Evolutionary conservation across 2,329 filamentous ascomycete species (phyloP).

Genomic region (Curvularia hawaiiensis): DNA sequence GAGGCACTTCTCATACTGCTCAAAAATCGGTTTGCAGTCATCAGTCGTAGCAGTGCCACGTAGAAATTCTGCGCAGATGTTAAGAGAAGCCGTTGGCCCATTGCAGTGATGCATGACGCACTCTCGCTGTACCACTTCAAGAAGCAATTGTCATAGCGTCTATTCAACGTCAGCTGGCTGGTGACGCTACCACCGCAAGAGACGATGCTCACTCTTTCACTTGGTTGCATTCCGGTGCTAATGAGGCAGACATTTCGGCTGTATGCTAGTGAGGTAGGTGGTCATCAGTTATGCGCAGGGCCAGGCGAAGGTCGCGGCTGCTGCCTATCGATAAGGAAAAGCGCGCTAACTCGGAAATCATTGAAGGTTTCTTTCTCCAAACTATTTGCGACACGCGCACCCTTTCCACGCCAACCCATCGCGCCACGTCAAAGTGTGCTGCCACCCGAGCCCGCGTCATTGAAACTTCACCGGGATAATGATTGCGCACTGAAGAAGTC

Average conservation of each 20-base stretch:
- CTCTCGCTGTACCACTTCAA: constrained; percentile 99
- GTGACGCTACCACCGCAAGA: no score
- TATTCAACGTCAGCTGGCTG: constrained; percentile 45
- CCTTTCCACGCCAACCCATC: constrained; percentile 14
- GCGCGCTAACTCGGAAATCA: constrained; percentile 21
- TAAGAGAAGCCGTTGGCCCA: neutral
- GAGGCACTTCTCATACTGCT: constrained; percentile 85
- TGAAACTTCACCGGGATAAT: constrained; percentile 15
- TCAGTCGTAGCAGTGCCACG: constrained; percentile 81
- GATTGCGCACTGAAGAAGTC: constrained; percentile 25
- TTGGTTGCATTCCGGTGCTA: constrained; percentile 93
- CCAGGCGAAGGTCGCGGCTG: constrained; percentile 18
- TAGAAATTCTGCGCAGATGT: constrained; percentile 72
- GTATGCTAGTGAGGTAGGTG: constrained; percentile 7
- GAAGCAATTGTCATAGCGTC: constrained; percentile 96
- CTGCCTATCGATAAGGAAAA: constrained; percentile 42
- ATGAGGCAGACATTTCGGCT: constrained; percentile 77
- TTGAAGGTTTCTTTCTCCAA: constrained; percentile 27
- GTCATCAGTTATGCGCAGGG: constrained; percentile 2
- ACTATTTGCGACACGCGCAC: constrained; percentile 27
- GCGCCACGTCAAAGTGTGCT: constrained; percentile 7
- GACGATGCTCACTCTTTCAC: constrained; percentile 77
- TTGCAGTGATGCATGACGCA: constrained; percentile 53
- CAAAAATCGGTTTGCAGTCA: constrained; percentile 86
- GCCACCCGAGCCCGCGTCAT: constrained; percentile 7